Conservation (phyloP, 2,329 filamentous ascomycete species). For the Ophiocordyceps camponoti-rufipedis region DNA sequence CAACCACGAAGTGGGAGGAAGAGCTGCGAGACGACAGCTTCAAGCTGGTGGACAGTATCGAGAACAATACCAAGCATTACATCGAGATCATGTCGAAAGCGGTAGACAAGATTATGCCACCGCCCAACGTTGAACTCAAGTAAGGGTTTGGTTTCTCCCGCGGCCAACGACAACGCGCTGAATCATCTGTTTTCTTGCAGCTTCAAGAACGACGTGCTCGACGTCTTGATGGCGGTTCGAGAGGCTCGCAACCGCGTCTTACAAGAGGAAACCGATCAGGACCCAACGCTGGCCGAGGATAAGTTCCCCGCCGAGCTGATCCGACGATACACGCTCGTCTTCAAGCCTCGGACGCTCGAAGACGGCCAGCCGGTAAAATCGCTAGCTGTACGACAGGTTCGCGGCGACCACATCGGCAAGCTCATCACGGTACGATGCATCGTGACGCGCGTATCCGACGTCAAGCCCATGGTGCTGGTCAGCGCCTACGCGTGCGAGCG, state of each 20-base stretch:
- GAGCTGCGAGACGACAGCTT: conserved; percentile 47
- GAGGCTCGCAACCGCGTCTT: conserved; percentile 71
- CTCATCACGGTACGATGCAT: conserved; percentile 92
- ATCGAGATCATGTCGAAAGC: conserved; percentile 80
- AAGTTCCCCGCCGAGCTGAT: conserved; percentile 87
- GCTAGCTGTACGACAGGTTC: conserved; percentile 81
- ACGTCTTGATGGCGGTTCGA: conserved; percentile 89
- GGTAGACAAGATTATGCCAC: conserved; percentile 72
- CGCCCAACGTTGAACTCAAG: conserved; percentile 59
- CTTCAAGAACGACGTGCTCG: conserved; percentile 94
- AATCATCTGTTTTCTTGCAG: conserved; percentile 19
- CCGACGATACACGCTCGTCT: conserved; percentile 84
- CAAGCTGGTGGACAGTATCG: conserved; percentile 66
- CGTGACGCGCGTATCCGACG: conserved; percentile 85
- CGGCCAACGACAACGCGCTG: too few species aligned
- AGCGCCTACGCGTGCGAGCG: conserved; percentile 96
- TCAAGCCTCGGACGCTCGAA: conserved; percentile 66
- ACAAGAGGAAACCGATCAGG: conserved; percentile 44
- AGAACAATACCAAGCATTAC: conserved; percentile 86
- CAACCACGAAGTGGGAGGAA: conserved; percentile 50
- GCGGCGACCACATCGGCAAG: conserved; percentile 79
- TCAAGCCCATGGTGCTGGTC: conserved; percentile 94
- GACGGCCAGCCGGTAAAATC: conserved; percentile 42
- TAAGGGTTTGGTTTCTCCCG: conserved; percentile 20
- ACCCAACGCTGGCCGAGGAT: conserved; percentile 42